A percentile compares a stretch with the other conserved stretches of the same genome.
These are phyloP conservation scores for Cystofilobasidium bisporidii DNA, from an alignment of 768 basidiomycete genomes.

Conservation along the genomic window DNA sequence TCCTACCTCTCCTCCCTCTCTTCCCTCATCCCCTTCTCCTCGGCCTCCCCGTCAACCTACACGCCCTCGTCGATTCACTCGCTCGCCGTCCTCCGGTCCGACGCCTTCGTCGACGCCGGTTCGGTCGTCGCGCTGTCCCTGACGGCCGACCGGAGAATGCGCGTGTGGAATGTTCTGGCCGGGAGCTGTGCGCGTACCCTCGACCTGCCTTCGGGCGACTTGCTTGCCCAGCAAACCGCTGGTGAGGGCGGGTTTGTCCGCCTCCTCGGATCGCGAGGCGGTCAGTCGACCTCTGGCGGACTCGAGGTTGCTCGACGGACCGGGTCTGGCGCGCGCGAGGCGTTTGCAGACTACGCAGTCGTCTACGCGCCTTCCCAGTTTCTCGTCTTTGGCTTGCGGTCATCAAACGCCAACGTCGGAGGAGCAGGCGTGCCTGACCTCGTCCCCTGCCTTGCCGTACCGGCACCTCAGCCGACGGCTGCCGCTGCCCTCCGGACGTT, in stretches of 20 bases:
- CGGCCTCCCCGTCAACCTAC: conserved; percentile 51
- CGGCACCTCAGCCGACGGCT: conserved; percentile 45
- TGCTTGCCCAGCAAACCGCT: neutral
- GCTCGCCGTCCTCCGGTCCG: conserved; percentile 46
- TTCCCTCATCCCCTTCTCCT: conserved; percentile 29
- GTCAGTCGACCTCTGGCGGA: neutral
- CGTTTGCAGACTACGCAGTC: conserved; percentile 46
- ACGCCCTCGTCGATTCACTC: conserved; percentile 48
- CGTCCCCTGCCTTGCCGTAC: conserved; percentile 47
- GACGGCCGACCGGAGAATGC: conserved; percentile 72
- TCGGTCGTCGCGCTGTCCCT: conserved; percentile 72
- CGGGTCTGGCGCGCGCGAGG: too few relatives aligned
- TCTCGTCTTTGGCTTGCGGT: conserved; percentile 44
- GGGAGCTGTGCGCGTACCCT: conserved; percentile 42
- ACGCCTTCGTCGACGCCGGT: conserved; percentile 53
- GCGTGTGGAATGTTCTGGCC: conserved; percentile 58
- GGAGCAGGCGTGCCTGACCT: conserved; percentile 21
- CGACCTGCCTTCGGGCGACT: conserved; percentile 30
- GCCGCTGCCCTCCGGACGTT: conserved; percentile 12
- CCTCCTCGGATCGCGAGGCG: neutral
- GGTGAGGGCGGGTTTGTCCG: neutral
- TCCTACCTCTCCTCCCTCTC: conserved; percentile 26
- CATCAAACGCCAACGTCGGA: conserved; percentile 30
- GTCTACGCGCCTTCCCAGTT: conserved; percentile 77
- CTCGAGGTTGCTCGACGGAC: neutral